phyloP scores from a whole-genome alignment of 2,329 filamentous ascomycete species.

The Phialophora expanda region DNA sequence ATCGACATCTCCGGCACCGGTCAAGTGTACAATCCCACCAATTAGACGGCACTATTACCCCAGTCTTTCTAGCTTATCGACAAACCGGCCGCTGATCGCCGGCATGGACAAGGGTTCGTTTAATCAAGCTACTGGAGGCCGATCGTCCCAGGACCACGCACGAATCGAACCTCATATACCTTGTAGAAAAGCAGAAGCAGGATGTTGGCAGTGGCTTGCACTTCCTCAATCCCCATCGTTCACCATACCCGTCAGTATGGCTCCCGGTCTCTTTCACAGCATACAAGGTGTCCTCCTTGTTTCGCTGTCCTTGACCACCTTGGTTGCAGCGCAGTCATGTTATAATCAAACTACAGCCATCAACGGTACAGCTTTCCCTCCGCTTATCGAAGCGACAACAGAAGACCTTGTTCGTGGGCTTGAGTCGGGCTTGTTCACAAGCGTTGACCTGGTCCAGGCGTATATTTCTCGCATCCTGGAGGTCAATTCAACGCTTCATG shows the following conservation, averaged over 20 bases:
- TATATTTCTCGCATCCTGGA: slow-evolving; percentile 59
- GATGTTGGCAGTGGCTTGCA: not conserved
- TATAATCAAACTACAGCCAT: slow-evolving; percentile 31
- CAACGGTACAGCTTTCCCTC: slow-evolving; percentile 41
- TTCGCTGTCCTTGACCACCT: slow-evolving; percentile 14
- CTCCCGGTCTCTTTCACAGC: not conserved
- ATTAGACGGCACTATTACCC: not conserved
- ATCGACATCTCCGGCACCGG: not conserved
- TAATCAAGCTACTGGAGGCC: not conserved
- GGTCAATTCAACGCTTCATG: slow-evolving; percentile 59
- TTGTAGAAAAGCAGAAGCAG: not conserved
- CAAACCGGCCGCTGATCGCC: slow-evolving; percentile 2
- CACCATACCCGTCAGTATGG: not conserved
- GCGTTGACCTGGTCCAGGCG: slow-evolving; percentile 63
- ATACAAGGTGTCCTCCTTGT: slow-evolving; percentile 11
- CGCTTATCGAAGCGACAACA: slow-evolving; percentile 57
- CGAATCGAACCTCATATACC: not conserved
- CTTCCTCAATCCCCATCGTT: not conserved
- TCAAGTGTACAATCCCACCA: not conserved
- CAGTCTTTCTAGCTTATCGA: slow-evolving; percentile 13
- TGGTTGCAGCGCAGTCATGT: slow-evolving; percentile 20
- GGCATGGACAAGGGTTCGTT: slow-evolving; percentile 4
- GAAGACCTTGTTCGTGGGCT: slow-evolving; percentile 59
- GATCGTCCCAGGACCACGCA: not conserved
- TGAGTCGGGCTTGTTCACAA: slow-evolving; percentile 58